Evolutionary conservation across 23 red algal genomes (phyloP).

Genomic region (Agarophyton chilense): DNA sequence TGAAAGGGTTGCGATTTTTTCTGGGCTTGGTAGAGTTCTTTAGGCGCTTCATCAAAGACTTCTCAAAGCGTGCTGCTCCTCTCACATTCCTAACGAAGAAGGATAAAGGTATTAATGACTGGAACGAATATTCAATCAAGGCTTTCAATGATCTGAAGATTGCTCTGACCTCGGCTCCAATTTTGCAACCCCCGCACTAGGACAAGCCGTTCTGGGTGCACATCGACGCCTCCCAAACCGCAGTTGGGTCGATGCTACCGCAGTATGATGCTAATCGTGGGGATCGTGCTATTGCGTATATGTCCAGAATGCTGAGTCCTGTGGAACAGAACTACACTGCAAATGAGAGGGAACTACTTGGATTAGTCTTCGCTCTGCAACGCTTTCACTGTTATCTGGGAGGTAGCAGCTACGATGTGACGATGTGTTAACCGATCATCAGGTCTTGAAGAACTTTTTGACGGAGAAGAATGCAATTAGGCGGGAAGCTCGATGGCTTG

Average conservation of each 20-base stretch:
- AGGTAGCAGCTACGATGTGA: background rate
- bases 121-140: background rate
- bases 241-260: background rate
- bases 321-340: background rate
- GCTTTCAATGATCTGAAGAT: conserved; percentile 1
- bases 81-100: background rate
- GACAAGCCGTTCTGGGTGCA: background rate
- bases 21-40: background rate
- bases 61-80: background rate
- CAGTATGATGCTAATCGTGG: background rate
- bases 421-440: background rate
- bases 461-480: background rate
- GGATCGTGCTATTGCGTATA: background rate
- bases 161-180: background rate
- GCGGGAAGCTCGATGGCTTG: background rate
- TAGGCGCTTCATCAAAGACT: background rate
- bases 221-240: background rate
- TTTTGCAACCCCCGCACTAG: background rate
- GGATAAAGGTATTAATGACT: background rate
- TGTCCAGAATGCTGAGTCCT: background rate
- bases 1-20: background rate
- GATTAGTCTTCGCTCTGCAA: background rate
- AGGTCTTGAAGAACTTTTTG: background rate
- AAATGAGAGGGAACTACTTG: conserved; percentile 22
- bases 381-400: background rate